phyloP scores from a whole-genome alignment of 2,329 filamentous ascomycete genomes.

The Scytalidium lignicola region DNA sequence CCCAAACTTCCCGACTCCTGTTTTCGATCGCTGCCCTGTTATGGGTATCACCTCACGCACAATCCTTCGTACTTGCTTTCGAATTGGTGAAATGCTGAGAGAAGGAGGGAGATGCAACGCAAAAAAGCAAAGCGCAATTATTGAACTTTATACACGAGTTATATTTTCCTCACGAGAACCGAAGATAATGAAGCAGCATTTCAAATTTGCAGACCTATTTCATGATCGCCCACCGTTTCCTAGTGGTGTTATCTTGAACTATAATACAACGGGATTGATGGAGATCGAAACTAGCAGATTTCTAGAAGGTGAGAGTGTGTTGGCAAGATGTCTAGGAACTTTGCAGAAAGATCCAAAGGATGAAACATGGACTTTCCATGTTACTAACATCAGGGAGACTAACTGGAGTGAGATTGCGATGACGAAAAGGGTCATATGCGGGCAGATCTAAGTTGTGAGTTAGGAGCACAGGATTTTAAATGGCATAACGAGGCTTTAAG shows the following conservation, averaged over 20 bases:
- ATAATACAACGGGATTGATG: conserved; percentile 38
- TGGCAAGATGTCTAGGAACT: conserved; percentile 43
- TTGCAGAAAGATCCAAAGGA: conserved; percentile 38
- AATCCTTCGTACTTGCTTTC: conserved; percentile 56
- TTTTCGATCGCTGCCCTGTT: conserved; percentile 48
- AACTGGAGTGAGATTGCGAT: conserved; percentile 49
- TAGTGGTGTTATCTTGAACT: conserved; percentile 40
- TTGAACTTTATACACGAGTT: conserved; percentile 62
- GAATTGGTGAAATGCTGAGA: conserved; percentile 55
- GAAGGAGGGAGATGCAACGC: conserved; percentile 37
- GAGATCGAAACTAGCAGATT: conserved; percentile 41
- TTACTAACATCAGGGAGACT: conserved; percentile 47
- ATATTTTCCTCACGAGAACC: conserved; percentile 50
- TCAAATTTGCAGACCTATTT: conserved; percentile 60
- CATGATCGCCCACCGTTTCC: conserved; percentile 52
- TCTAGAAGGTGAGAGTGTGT: conserved; percentile 28
- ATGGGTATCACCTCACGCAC: conserved; percentile 43
- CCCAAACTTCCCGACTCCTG: conserved; percentile 42
- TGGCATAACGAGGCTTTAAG: neutral
- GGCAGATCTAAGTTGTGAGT: conserved; percentile 26
- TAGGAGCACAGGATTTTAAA: conserved; percentile 6
- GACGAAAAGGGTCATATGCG: conserved; percentile 32
- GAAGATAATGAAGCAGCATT: conserved; percentile 48
- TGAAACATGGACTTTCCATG: conserved; percentile 33
- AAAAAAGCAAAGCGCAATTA: conserved; percentile 46